Conservation (phyloP, 2,329 filamentous ascomycete species). For the Pyrenophora teres region DNA sequence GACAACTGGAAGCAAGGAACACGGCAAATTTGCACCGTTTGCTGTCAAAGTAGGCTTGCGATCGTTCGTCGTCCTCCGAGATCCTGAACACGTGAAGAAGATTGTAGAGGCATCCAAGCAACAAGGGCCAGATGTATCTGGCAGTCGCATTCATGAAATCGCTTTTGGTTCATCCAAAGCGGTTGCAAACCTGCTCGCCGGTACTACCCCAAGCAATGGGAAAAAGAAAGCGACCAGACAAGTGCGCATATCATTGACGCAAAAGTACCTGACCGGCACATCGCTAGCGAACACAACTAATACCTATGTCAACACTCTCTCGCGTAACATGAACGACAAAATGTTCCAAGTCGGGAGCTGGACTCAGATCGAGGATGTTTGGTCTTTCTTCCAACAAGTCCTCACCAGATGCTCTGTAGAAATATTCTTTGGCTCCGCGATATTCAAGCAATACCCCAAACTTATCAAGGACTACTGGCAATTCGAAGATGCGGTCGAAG, state of each 20-base stretch:
- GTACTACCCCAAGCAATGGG: not conserved
- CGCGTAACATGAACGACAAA: constrained; percentile 33
- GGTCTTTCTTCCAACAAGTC: constrained; percentile 37
- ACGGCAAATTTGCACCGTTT: constrained; percentile 31
- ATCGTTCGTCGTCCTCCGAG: constrained; percentile 28
- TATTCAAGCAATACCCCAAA: constrained; percentile 33
- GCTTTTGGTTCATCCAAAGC: constrained; percentile 19
- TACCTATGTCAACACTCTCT: constrained; percentile 27
- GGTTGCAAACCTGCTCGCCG: constrained; percentile 8
- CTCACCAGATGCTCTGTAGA: constrained; percentile 32
- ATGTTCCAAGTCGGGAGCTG: constrained; percentile 37
- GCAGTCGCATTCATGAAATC: constrained; percentile 18
- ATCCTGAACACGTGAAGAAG: constrained; percentile 27
- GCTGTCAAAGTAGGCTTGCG: constrained; percentile 24
- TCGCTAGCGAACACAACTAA: constrained; percentile 15
- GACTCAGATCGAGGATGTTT: constrained; percentile 40
- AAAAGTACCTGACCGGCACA: constrained; percentile 23
- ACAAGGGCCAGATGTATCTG: constrained; percentile 1
- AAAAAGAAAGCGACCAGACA: constrained; percentile 1
- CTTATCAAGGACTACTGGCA: constrained; percentile 34
- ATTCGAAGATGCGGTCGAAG: constrained; percentile 28
- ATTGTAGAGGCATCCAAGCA: constrained; percentile 19
- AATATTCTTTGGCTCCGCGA: constrained; percentile 29
- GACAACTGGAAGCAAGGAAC: constrained; percentile 26
- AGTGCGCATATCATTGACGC: constrained; percentile 11